phyloP scores from a whole-genome alignment of 2,329 filamentous ascomycete species.

The Podosphaera xanthii region DNA sequence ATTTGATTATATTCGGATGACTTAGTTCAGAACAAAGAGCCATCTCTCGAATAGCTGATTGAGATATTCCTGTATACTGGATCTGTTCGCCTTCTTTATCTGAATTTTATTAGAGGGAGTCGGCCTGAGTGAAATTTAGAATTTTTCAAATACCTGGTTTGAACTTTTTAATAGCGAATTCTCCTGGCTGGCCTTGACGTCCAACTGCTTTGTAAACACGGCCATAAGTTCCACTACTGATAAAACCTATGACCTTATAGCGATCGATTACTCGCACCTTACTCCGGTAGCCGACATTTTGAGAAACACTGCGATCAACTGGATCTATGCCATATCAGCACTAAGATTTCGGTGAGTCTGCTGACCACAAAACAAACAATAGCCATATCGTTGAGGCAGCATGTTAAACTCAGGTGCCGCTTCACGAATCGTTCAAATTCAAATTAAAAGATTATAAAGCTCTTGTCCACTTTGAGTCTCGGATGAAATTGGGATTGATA shows the following conservation, averaged over 20 bases:
- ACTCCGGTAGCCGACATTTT: constrained; percentile 32
- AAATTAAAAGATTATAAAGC: not conserved
- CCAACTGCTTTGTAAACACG: constrained; percentile 89
- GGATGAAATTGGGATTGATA: constrained; percentile 14
- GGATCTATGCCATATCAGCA: constrained; percentile 26
- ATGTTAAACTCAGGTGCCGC: constrained; percentile 7
- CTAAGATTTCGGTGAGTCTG: not conserved
- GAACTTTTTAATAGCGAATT: constrained; percentile 96
- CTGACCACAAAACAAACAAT: constrained; percentile 11
- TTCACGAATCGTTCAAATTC: not conserved
- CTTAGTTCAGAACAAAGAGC: constrained; percentile 79
- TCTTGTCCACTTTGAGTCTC: no score
- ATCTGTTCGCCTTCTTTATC: constrained; percentile 93
- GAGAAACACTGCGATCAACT: constrained; percentile 24
- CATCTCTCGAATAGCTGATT: constrained; percentile 95
- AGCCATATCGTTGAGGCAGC: constrained; percentile 12
- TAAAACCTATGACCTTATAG: constrained; percentile 95
- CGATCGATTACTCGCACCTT: constrained; percentile 80
- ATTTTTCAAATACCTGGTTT: constrained; percentile 14
- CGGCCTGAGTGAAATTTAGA: constrained; percentile 1
- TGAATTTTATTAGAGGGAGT: constrained; percentile 1
- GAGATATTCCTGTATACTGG: constrained; percentile 91
- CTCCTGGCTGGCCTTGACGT: constrained; percentile 47
- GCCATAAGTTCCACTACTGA: constrained; percentile 93
- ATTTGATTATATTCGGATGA: constrained; percentile 71